Evolutionary conservation across 305 asterid genomes (phyloP), one percentile per base, ranked within the genome.

Genomic region (Andrographis paniculata): DNA sequence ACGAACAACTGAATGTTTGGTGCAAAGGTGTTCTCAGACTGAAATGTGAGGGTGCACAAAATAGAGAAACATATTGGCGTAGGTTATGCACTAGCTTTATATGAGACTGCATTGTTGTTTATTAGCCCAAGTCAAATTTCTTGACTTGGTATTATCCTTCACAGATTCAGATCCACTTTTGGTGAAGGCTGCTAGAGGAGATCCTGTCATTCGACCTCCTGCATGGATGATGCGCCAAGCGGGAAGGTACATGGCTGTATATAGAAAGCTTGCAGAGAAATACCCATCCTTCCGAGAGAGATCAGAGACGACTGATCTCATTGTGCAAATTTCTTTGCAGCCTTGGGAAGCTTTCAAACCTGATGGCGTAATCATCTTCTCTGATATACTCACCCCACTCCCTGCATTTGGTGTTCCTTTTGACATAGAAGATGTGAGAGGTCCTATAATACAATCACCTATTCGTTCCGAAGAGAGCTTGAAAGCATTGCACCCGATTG

Each of bases 151-250:
- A 31, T 31, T 37, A 37, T 37, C 17, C 19, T 47, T 45, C 44
- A 50, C 61, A 23, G 48, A 42, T 65, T 35, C 84, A 91, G 95
- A 83, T 54, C 99, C 96, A 14, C 80, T 91, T 66, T 58, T 91
- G 76, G 96, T 91, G 30, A 80, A 69, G 75, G 99, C 96, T 51
- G 94, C 95, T 13, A 78, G 96, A 80, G 79, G 96, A 56, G 87
- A 78, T 18, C 65, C 63, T 8, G 96, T 91, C 56, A 72, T 59
- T 52, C 81, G 96, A 47, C 95, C 92, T 51, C 98, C 95, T 45
- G 98, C 99, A 44, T 86, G 95, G 99, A 86, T 86, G 95, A 86
- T 83, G 95, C 99, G 95, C 55, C 99, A 86, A 76, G 99, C 95
- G 39, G 95, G 96, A 79, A 83, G 99, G 79, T 91, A 86, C 41